Percentiles rank a stretch among this genome's conserved stretches.
Evolutionary conservation across 1,139 yeast genomes (phyloP).

Genomic region (Scheffersomyces quercinus): DNA sequence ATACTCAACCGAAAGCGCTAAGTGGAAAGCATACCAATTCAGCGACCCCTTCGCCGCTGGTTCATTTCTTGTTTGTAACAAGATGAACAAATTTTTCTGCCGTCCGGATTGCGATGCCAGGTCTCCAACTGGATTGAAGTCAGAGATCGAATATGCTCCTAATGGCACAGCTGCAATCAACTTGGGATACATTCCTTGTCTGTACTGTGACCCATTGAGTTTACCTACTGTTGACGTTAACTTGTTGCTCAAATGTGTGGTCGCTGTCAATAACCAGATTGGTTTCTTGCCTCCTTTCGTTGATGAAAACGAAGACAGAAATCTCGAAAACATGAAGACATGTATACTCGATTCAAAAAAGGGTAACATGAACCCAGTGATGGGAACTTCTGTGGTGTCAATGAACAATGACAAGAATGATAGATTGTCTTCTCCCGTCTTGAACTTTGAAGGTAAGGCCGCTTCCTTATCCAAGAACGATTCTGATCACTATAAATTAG

Average conservation of each 20-base stretch:
- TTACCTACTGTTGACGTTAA: slow-evolving; percentile 49
- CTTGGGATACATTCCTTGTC: slow-evolving; percentile 53
- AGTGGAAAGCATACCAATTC: slow-evolving; percentile 68
- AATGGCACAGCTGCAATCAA: slow-evolving; percentile 42
- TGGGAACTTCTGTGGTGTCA: slow-evolving; percentile 7
- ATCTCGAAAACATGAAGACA: slow-evolving; percentile 39
- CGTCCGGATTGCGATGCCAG: slow-evolving; percentile 69
- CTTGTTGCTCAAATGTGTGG: slow-evolving; percentile 59
- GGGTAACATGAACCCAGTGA: slow-evolving; percentile 27
- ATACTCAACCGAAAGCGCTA: slow-evolving; percentile 48
- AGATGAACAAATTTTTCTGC: slow-evolving; percentile 45
- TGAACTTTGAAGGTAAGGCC: slow-evolving; percentile 23
- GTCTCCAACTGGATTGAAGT: slow-evolving; percentile 42
- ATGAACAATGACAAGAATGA: slow-evolving; percentile 21
- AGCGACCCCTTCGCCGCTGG: slow-evolving; percentile 68
- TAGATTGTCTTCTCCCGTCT: slow-evolving; percentile 31
- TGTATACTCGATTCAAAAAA: slow-evolving; percentile 36
- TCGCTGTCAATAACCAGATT: slow-evolving; percentile 53
- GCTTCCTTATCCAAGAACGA: slow-evolving; percentile 53
- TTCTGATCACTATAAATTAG: slow-evolving; percentile 68
- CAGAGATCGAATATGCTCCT: slow-evolving; percentile 47
- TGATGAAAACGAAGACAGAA: slow-evolving; percentile 47
- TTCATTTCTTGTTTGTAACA: slow-evolving; percentile 53
- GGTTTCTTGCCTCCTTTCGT: slow-evolving; percentile 56
- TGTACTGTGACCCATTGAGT: slow-evolving; percentile 48